Evolutionary conservation across 2,329 filamentous ascomycete genomes (phyloP).

Genomic region (Claviceps digitariae): DNA sequence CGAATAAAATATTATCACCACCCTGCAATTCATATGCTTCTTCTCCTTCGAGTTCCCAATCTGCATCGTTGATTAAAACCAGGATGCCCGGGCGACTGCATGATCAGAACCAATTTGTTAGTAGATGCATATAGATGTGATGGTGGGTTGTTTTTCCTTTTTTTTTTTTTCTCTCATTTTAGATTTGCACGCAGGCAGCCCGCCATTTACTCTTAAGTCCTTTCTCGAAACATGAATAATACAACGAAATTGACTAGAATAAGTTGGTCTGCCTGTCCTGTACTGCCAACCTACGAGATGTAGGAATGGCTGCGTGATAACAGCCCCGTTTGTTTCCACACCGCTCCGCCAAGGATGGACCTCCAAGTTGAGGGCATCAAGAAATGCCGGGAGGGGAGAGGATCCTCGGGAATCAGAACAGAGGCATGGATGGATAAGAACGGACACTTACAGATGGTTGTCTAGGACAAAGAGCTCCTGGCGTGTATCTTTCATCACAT

Average conservation of each 20-base stretch:
- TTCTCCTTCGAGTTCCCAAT: constrained; percentile 97
- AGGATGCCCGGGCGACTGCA: constrained; percentile 83
- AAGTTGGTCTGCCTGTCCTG: neutral
- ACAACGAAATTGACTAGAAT: neutral
- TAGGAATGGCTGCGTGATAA: neutral
- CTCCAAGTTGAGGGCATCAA: neutral
- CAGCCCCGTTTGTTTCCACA: neutral
- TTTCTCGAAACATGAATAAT: neutral
- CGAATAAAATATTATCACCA: constrained; percentile 84
- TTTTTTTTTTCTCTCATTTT: neutral
- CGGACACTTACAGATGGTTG: constrained; percentile 65
- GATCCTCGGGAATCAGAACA: no score
- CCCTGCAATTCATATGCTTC: constrained; percentile 73
- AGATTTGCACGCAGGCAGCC: no score
- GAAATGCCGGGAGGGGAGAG: neutral
- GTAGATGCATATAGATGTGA: constrained; percentile 5
- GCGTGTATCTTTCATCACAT: constrained; percentile 72
- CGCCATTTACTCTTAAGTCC: no score
- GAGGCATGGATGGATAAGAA: constrained; percentile 5
- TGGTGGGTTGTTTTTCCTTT: neutral
- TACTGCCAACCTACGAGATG: neutral
- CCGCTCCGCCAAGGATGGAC: neutral
- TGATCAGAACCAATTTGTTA: constrained; percentile 7
- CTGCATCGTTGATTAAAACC: constrained; percentile 91
- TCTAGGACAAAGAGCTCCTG: constrained; percentile 86